Base-by-base conservation (phyloP, 202 grass and related monocot species). In the Sporobolus alterniflorus region DNA sequence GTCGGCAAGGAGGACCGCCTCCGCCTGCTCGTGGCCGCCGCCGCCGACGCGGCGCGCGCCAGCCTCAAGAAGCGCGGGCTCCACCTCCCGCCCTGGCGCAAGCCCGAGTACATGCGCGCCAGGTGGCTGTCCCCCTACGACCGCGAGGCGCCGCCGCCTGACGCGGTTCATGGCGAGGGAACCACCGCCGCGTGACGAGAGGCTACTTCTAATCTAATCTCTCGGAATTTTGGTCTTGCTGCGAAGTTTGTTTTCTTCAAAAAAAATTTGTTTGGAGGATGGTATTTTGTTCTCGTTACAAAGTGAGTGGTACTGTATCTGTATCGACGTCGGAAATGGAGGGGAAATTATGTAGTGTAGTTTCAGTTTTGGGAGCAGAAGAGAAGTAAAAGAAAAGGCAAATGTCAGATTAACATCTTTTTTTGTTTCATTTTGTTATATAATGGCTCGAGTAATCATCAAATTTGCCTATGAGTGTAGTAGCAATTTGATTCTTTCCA, bases 91-190 rank as follows among this genome's bases (percentile, higher is more conserved):
- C 96, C 96, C 3, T 98, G 96, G 96, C 82, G 96, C 34, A 95
- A 95, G 82, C 84, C 77, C 2, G 92, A 93, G 71, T 98, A 98
- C 87, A 98, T 98, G 90, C 87, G 89, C 46, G 88, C 93, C 84
- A 98, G 93, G 81, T 98, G 96, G 96, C 88, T 96, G 22, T 85
- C 94, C 26, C 47, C 80, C 2, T 90, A 84, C 59, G 79, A 88
- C 9, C 87, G 88, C 56, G 68, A 73, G 75, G 8, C 6, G n/a
- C 16, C 26, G n/a, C 29, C 50, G 24, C 65, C 20, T 3, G 43
- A 65, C 2, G 78, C 21, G 25, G 77, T 69, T 67, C 30, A 62
- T 51, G 78, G 67, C 51, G 30, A 66, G 7, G 78, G 85, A 89
- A 48, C 76, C 71, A 48, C 76, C 71, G 13, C 86, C 79, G n/a